Base-by-base conservation (phyloP, 257 asterid genomes). In the Primulina tabacum region DNA sequence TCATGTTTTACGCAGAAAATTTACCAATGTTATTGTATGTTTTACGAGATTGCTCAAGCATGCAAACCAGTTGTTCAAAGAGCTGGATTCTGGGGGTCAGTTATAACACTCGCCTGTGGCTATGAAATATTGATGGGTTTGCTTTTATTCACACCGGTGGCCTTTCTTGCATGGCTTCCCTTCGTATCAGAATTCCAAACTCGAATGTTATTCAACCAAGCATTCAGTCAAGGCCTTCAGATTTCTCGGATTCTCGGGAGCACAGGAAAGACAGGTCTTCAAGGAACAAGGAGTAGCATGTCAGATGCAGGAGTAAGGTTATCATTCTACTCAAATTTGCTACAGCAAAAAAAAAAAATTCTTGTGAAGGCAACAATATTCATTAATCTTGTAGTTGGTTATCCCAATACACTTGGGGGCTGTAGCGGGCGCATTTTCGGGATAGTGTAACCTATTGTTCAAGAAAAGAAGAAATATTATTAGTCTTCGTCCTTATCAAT, bases 181-280 rank as follows among this genome's bases (percentile, higher is more conserved):
- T 93, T 93, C 60, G 99, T 93, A 4, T 93, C 99, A 0, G 99
- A 93, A 70, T 93, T 93, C 82, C 97, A 93, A 74, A 93, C 99
- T 0, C 85, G 99, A 47, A 87, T 93, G 96, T 62, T 93, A 82
- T 93, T 90, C 91, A 93, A 93, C 89, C 99, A 93, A 85, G 99
- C 99, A 1, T 93, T 93, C 88, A 93, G 99, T 65, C 78, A 96
- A 87, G 99, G 99, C 60, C 97, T 93, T 61, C 99, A 93, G 91
- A 93, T 93, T 69, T 90, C 97, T 9, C 97, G 99, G 77, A 93
- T 93, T 81, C 91, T 93, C 33, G 97, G 99, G 26, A 97, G 12
- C 97, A 90, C 14, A 77, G 89, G 72, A 93, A 93, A 75, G 98
- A 90, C 79, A 87, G 86, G 7, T 81, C 98, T 68, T 88, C 97